phyloP scores from a whole-genome alignment of 2,329 filamentous ascomycete species.

The Alternaria gansuensis region DNA sequence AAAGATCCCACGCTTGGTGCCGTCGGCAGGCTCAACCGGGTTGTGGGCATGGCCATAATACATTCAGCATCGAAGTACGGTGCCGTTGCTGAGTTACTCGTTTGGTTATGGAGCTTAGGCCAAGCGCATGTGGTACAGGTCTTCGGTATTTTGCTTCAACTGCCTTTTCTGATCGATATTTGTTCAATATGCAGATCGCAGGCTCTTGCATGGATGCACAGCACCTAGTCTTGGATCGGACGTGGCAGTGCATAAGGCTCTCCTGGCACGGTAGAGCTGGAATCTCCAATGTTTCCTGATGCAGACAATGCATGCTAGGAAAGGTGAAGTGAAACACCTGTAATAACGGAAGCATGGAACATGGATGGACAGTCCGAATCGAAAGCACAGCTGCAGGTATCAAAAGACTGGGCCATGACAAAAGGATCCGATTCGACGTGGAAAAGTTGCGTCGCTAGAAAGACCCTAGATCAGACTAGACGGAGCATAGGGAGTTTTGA shows the following conservation, averaged over 20 bases:
- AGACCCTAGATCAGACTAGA: neutral
- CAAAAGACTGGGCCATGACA: neutral
- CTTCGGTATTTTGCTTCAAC: neutral
- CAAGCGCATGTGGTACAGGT: constrained; percentile 4
- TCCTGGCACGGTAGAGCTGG: neutral
- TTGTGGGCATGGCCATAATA: neutral
- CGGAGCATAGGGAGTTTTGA: neutral
- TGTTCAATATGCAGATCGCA: constrained; percentile 12
- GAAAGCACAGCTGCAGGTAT: neutral
- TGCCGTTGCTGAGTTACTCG: neutral
- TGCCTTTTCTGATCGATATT: constrained; percentile 4
- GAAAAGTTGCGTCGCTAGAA: neutral
- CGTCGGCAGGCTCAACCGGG: neutral
- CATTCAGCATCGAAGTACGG: neutral
- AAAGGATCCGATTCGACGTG: neutral
- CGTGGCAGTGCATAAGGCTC: neutral
- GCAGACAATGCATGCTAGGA: neutral
- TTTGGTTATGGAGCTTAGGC: constrained; percentile 1
- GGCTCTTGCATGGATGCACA: constrained; percentile 4
- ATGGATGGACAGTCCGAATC: neutral
- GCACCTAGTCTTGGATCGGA: neutral
- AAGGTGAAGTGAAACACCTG: neutral
- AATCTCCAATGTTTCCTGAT: neutral
- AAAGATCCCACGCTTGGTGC: neutral
- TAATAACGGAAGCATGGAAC: neutral